A percentile compares a stretch with the other conserved stretches of the same genome.
Evolutionary conservation across 306 rosid species (phyloP).

Genomic region (Dryas alaskensis): DNA sequence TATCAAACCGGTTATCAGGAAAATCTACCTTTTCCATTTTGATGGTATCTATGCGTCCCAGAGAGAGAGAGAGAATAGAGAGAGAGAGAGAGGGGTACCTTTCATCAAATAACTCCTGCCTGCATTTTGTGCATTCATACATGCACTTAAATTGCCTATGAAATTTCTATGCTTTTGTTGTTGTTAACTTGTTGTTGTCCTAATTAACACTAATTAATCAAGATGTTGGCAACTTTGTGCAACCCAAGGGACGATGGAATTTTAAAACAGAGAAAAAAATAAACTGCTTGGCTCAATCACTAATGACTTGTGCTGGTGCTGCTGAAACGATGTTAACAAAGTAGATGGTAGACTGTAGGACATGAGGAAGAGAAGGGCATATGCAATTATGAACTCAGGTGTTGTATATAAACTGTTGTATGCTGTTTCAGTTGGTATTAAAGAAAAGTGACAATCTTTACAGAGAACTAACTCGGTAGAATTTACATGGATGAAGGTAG

Average conservation of each 20-base stretch:
- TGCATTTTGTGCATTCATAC: neutral
- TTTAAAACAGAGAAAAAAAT: neutral
- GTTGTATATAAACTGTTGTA: neutral
- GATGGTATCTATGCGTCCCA: too few species aligned
- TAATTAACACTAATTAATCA: neutral
- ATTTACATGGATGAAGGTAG: slow-evolving; percentile 6
- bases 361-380: neutral
- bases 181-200: neutral
- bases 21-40: too few species aligned
- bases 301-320: too few species aligned
- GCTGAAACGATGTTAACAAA: neutral
- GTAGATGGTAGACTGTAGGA: neutral
- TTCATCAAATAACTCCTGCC: neutral
- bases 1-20: too few species aligned
- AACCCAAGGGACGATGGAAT: neutral
- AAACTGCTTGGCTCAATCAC: too few species aligned
- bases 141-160: neutral
- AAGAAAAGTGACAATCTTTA: neutral
- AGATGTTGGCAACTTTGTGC: neutral
- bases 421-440: neutral
- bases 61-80: too few species aligned
- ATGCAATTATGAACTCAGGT: neutral
- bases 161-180: neutral
- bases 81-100: too few species aligned
- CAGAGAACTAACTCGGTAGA: neutral